A percentile compares a stretch with the other conserved stretches of the same genome.
Evolutionary conservation across 257 asterid species (phyloP).

Genomic region (Buddleja alternifolia): DNA sequence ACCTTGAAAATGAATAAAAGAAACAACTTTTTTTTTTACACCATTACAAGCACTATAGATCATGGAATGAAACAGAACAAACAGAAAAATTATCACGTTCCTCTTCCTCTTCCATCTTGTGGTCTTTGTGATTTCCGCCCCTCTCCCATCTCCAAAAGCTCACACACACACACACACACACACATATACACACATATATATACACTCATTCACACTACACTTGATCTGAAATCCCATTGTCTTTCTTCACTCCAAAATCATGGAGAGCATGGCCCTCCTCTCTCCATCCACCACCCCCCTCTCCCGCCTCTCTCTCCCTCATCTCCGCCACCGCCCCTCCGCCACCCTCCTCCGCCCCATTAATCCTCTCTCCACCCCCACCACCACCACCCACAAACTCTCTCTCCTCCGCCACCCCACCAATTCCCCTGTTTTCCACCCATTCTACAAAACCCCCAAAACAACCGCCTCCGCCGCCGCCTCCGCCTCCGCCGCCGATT

Average conservation of each 20-base stretch:
- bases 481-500: constrained; percentile 25
- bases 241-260: constrained; percentile 18
- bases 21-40: no score
- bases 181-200: no score
- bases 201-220: no score
- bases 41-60: no score
- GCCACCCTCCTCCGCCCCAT: constrained; percentile 37
- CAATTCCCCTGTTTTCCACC: constrained; percentile 26
- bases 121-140: constrained; percentile 4
- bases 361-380: constrained; percentile 17
- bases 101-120: neutral
- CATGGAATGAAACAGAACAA: neutral
- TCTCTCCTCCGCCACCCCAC: constrained; percentile 9
- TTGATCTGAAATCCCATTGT: constrained; percentile 12
- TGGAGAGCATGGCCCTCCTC: constrained; percentile 63
- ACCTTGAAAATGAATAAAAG: no score
- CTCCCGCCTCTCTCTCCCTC: constrained; percentile 8
- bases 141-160: neutral
- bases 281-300: constrained; percentile 42
- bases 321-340: constrained; percentile 32
- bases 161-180: neutral
- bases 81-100: neutral
- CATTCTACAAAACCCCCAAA: constrained; percentile 26
- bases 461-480: constrained; percentile 16
- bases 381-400: constrained; percentile 28